Conservation (phyloP, 139 green algal genomes). For the Tetradesmus lagerheimii region DNA sequence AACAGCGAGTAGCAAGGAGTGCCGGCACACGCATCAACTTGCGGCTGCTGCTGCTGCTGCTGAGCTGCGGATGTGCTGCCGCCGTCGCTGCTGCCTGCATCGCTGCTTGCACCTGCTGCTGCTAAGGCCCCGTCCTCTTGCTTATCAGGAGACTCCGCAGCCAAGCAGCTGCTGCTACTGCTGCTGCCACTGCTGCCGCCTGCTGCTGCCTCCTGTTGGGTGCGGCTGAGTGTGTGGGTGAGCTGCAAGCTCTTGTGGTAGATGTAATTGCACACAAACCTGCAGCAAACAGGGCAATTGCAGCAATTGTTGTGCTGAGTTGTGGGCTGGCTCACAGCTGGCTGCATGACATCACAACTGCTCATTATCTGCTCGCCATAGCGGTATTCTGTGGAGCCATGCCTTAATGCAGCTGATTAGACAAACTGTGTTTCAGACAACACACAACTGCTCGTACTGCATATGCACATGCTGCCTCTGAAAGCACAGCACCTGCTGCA, state of each 20-base stretch:
- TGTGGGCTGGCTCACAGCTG: too few species aligned
- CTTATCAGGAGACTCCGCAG: not conserved
- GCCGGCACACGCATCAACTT: not conserved
- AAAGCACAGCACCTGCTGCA: too few species aligned
- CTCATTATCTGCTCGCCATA: too few species aligned
- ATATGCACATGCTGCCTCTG: too few species aligned
- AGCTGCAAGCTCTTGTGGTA: slow-evolving; percentile 30
- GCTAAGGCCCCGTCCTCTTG: not conserved
- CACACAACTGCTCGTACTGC: too few species aligned
- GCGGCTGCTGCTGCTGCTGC: not conserved
- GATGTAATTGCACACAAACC: slow-evolving; percentile 46
- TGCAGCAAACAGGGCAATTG: not conserved
- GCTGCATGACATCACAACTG: too few species aligned
- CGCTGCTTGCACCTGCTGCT: not conserved
- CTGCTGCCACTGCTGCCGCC: not conserved
- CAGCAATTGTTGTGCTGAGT: too few species aligned
- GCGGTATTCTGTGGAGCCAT: too few species aligned
- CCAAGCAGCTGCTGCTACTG: not conserved
- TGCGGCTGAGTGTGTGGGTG: not conserved
- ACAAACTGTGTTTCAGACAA: too few species aligned
- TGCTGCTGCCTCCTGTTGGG: slow-evolving; percentile 5
- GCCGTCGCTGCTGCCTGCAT: slow-evolving; percentile 19
- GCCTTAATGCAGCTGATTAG: too few species aligned
- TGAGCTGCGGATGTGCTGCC: not conserved
- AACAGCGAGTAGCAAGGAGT: slow-evolving; percentile 60